phyloP scores from a whole-genome alignment of 1,284 basidiomycete genomes.

The Porodaedalea pini region DNA sequence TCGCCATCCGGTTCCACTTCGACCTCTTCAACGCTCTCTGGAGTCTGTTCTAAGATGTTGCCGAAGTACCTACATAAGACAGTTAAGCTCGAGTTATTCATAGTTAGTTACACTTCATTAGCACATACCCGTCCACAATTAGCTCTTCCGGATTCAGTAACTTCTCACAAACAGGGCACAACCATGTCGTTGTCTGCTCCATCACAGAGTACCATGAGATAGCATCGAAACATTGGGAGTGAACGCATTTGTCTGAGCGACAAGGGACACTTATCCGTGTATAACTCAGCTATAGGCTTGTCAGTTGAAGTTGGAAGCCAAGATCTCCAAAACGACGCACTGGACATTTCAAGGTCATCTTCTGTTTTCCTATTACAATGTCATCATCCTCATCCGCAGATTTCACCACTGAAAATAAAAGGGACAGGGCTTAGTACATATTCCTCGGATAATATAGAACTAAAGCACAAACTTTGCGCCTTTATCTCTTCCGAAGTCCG shows the following conservation, averaged over 20 bases:
- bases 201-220: constrained; percentile 92
- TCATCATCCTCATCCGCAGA: constrained; percentile 74
- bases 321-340: constrained; percentile 46
- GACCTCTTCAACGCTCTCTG: constrained; percentile 85
- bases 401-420: constrained; percentile 52
- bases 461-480: constrained; percentile 50
- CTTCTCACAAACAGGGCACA: constrained; percentile 93
- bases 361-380: constrained; percentile 81
- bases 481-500: constrained; percentile 65
- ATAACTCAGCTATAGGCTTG: constrained; percentile 69
- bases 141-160: constrained; percentile 77
- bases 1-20: constrained; percentile 91
- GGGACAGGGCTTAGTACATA: no score
- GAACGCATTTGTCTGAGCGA: constrained; percentile 82
- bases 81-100: constrained; percentile 11
- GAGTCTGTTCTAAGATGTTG: constrained; percentile 72
- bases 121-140: constrained; percentile 83
- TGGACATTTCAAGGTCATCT: constrained; percentile 88
- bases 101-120: not conserved
- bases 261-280: constrained; percentile 83
- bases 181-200: constrained; percentile 94
- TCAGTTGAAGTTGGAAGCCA: not conserved
- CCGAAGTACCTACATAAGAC: constrained; percentile 66
- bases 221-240: constrained; percentile 96
- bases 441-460: no score